Evolutionary conservation across 2,329 filamentous ascomycete species (phyloP), one percentile per base, ranked within the genome.

Genomic region (Phialophora verrucosa): DNA sequence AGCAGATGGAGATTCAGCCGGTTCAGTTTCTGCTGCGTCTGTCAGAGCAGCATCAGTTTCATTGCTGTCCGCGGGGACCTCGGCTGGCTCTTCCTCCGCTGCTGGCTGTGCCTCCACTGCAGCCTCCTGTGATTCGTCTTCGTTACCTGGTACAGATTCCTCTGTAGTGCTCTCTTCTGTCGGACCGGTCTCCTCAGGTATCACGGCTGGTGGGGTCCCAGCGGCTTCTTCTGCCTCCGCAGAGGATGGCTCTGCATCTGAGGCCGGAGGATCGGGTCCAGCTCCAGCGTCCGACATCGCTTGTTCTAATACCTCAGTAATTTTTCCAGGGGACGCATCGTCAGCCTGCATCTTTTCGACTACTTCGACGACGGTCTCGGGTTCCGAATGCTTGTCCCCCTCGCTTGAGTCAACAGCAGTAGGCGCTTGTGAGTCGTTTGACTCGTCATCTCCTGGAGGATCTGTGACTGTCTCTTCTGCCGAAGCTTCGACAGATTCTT

Each of bases 231-330:
- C 56, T 32, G 38, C n/a, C 14, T 42, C 63, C 29, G 8, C 42
- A 3, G 57, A 14, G 12, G 58, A n/a, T 51, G 42, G 20, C 35
- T 64, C 62, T 50, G 60, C 17, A 47, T 47, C 64, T 51, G 70
- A 42, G 14, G 71, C 69, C 54, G 73, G 17, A 32, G 61, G 31
- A 20, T 71, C 69, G 5, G 71, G 69, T 20, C 69, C 67, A 23
- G 69, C 70, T 7, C 71, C 73, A 42, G 69, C 65, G 27, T 73
- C 71, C 1, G 72, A 72, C 59, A 67, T 71, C 42, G 72, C 72
- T 58, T 70, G 67, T 42, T 69, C 69, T 29, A 70, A 60, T 5
- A 70, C 64, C 11, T 66, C 62, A 23, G 54, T 60, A 17, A 70
- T 65, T 42, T 70, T 25, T 29, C 64, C 66, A 17, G 64, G 59